These are phyloP conservation scores for Sherardia arvensis DNA, from an alignment of 257 asterid species.

Conservation along the genomic window DNA sequence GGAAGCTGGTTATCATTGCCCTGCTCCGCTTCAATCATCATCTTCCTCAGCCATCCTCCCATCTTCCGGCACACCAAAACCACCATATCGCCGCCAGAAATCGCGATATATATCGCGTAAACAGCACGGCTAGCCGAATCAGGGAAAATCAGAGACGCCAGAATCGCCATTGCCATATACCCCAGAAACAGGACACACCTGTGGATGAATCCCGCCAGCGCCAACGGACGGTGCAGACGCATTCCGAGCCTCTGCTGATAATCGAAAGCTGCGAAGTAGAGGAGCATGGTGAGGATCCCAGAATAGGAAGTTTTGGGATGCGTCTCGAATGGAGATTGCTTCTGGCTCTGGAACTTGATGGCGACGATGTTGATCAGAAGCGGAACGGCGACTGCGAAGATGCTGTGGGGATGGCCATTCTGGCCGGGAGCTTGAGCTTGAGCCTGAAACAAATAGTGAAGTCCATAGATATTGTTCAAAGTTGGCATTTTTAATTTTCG, in stretches of 20 bases:
- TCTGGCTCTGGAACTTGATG: slow-evolving; percentile 1
- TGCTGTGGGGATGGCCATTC: not conserved
- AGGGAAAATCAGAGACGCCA: slow-evolving; percentile 1
- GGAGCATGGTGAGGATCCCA: not conserved
- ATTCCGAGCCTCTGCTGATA: not conserved
- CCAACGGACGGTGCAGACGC: not conserved
- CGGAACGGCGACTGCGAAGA: not conserved
- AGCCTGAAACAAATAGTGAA: no score
- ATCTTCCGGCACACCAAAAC: not conserved
- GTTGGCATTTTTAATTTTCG: not conserved
- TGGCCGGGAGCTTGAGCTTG: not conserved
- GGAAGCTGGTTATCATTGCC: not conserved
- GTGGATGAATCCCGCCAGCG: not conserved
- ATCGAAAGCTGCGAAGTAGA: not conserved
- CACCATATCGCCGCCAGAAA: slow-evolving; percentile 3
- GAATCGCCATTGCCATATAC: not conserved
- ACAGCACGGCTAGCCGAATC: not conserved
- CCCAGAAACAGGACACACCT: not conserved
- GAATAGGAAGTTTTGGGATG: not conserved
- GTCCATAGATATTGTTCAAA: not conserved
- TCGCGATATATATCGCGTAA: not conserved
- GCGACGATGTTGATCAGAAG: not conserved
- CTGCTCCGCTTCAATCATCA: not conserved
- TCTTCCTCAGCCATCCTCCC: not conserved
- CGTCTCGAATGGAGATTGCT: not conserved